These are phyloP conservation scores for Neonectria coccinea DNA, from an alignment of 2,329 filamentous ascomycete species.

Conservation along the genomic window DNA sequence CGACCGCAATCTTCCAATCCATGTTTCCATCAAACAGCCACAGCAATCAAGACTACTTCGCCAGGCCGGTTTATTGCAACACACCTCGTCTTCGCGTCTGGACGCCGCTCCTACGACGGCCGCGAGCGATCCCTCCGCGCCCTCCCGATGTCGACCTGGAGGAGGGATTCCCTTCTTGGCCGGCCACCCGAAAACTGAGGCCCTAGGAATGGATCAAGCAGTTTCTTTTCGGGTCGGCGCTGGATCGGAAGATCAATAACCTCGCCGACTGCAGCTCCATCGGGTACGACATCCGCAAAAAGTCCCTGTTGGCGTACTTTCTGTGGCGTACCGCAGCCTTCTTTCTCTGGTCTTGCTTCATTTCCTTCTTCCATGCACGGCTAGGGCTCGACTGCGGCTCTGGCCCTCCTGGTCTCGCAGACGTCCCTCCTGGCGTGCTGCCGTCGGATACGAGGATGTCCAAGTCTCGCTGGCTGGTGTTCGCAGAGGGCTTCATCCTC, in stretches of 20 bases:
- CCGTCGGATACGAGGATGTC: background rate
- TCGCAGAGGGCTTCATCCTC: slow-evolving; percentile 27
- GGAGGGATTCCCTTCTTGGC: background rate
- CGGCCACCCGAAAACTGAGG: background rate
- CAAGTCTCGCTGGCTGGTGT: slow-evolving; percentile 17
- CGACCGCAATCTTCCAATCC: background rate
- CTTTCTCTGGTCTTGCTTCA: slow-evolving; percentile 20
- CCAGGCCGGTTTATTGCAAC: background rate
- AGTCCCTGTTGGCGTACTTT: slow-evolving; percentile 3
- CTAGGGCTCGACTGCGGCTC: slow-evolving; percentile 23
- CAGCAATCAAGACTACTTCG: background rate
- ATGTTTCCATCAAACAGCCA: background rate
- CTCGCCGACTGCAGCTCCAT: slow-evolving; percentile 31
- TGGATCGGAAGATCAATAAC: slow-evolving; percentile 39
- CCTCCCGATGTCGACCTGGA: slow-evolving; percentile 12
- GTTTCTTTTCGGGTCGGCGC: slow-evolving; percentile 32
- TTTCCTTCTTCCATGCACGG: slow-evolving; percentile 25
- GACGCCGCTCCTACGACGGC: background rate
- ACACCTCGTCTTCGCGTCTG: background rate
- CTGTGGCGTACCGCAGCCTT: slow-evolving; percentile 21
- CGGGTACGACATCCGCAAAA: slow-evolving; percentile 28
- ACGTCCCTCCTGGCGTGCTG: no score
- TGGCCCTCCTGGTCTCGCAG: background rate
- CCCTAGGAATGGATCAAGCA: background rate
- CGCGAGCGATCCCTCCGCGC: background rate